Evolutionary conservation across 2,329 filamentous ascomycete genomes (phyloP), one percentile per base, ranked within the genome.

Genomic region (Pseudogymnoascus sp.): DNA sequence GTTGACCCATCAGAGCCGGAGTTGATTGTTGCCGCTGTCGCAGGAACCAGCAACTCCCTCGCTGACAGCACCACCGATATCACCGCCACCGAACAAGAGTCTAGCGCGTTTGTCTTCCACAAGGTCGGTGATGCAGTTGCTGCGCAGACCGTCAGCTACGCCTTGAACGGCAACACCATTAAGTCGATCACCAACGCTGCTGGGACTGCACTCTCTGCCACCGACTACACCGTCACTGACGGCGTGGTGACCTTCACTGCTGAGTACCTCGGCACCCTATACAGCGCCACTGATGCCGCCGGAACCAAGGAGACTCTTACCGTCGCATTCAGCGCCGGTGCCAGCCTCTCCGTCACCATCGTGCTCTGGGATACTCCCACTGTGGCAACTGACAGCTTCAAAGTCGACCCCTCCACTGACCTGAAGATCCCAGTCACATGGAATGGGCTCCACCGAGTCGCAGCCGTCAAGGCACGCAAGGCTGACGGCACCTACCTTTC

Each of bases 91-190:
- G 73, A 67, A 2, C 81, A 84, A 64, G 72, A 64, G 4, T 79
- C 76, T 22, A 81, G 78, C 0, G 82, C 83, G 0, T 82, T 78
- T 64, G 71, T 84, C 7, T 84, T 81, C 70, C 79, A 84, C 66
- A 75, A 77, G 64, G 73, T 74, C 6, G 79, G 80, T 20, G 74
- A 74, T 1, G 66, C 70, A 0, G 73, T 82, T 0, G 66, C 68
- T 0, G 76, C 75, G 30, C 71, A 78, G 59, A 76, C 70, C 0
- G 71, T 84, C 0, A 74, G 78, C 0, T 83, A 81, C 66, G 64
- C 77, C 6, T 74, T 84, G 60, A 83, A 85, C 64, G 80, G 79
- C 4, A 85, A 84, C 67, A 76, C 74, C 0, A 69, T 85, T 4
- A 66, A 68, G 5, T 74, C 73, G 1, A 73, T 81, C 60, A 74